Evolutionary conservation across 805 yeast genomes (phyloP), one percentile per base, ranked within the genome.

Genomic region (Torulaspora delbrueckii): DNA sequence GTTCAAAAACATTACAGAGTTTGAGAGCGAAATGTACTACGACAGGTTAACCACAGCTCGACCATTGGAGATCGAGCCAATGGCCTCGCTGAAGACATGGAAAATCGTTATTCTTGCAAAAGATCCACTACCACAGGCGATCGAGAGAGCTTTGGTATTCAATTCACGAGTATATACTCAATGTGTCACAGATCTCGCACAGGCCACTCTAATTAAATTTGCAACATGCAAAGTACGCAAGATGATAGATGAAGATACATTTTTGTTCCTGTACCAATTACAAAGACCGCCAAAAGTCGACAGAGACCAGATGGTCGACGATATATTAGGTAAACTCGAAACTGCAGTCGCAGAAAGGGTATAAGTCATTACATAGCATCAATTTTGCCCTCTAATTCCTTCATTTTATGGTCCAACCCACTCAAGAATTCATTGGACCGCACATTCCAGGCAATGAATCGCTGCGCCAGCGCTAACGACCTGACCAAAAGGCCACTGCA

Each of bases 161-260:
- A 40, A 42, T 23, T 42, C 57, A 2, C 52, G 45, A 22, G 47
- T 58, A 3, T 47, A 49, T 19, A 47, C 53, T 2, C 59, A 57
- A 32, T 53, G 59, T 35, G 56, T 55, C 12, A 40, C 43, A 3
- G 43, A 42, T 12, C 42, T 55, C 18, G 53, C 51, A 7, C 49
- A 52, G 2, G 54, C 49, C 7, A 43, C 46, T 4, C 46, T 37
- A 30, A 39, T 52, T 19, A 37, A 37, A 19, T 43, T 46, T 24
- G 50, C 56, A 18, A 48, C 38, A n/a, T 57, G 63, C 40, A 41
- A 54, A 12, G 37, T 38, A 24, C 53, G 52, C 25, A 54, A 42
- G 26, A 55, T 56, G 61, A 45, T 58, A 13, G 58, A 52, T 23
- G 43, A 51, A 9, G 50, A 55, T 32, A 53, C 58, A 13, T 56